These are phyloP conservation scores for Chiua virens DNA, from an alignment of 768 basidiomycete species.

Conservation along the genomic window DNA sequence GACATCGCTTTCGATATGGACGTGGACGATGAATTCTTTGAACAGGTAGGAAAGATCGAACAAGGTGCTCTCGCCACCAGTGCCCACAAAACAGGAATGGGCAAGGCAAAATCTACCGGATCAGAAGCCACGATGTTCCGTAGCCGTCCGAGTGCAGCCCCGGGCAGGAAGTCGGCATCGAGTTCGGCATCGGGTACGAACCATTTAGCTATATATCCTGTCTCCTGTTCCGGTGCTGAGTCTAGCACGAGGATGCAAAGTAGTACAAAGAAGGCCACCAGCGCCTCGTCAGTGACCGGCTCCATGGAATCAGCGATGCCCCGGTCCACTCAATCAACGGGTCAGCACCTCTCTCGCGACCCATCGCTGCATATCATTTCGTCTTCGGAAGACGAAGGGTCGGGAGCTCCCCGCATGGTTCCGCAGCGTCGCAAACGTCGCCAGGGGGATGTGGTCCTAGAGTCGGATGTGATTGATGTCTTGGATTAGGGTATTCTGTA, in stretches of 20 bases:
- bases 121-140: background rate
- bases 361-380: too few relatives aligned
- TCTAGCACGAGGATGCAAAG: constrained; percentile 10
- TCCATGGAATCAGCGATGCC: constrained; percentile 13
- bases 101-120: constrained; percentile 13
- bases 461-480: constrained; percentile 57
- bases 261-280: constrained; percentile 4
- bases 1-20: constrained; percentile 37
- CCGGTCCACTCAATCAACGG: constrained; percentile 10
- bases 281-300: constrained; percentile 14
- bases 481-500: constrained; percentile 30
- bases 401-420: background rate
- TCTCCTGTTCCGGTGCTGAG: constrained; percentile 15
- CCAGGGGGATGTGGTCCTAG: constrained; percentile 29
- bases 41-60: constrained; percentile 34
- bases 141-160: background rate
- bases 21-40: constrained; percentile 41
- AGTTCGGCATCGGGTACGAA: constrained; percentile 18
- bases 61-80: constrained; percentile 13
- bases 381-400: too few relatives aligned
- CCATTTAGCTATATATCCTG: constrained; percentile 4
- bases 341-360: too few relatives aligned
- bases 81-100: constrained; percentile 20
- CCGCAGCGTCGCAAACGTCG: background rate
- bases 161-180: constrained; percentile 3